Percentiles rank a stretch among this genome's conserved stretches.
Conservation (phyloP, 192 early-diverging fungal genomes). For the Entomortierella chlamydospora region DNA sequence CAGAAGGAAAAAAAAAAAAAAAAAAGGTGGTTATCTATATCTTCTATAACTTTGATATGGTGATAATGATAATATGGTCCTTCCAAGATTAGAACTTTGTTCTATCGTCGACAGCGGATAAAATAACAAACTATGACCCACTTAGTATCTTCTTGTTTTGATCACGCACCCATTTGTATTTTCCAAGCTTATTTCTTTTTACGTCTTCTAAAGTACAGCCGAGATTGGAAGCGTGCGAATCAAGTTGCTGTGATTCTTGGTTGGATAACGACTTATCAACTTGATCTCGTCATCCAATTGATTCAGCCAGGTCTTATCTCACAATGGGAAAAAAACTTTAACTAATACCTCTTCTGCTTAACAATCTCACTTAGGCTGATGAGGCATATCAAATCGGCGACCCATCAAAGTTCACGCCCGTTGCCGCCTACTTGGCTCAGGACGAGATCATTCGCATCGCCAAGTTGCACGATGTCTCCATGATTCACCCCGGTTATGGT, state of each 20-base stretch:
- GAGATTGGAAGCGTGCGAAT: too few species aligned
- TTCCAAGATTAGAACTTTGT: too few species aligned
- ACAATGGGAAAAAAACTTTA: too few species aligned
- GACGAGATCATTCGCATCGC: slow-evolving; percentile 94
- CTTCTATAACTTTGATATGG: too few species aligned
- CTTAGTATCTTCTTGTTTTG: not conserved
- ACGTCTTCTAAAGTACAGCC: too few species aligned
- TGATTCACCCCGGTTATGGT: slow-evolving; percentile 97
- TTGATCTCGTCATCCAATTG: not conserved
- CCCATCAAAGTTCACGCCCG: slow-evolving; percentile 83
- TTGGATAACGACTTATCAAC: not conserved
- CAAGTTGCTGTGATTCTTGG: not conserved
- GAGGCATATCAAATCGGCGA: slow-evolving; percentile 96
- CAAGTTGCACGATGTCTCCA: slow-evolving; percentile 79
- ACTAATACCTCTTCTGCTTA: too few species aligned
- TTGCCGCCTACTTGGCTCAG: slow-evolving; percentile 95
- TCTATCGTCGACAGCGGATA: not conserved
- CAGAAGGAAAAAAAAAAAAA: too few species aligned
- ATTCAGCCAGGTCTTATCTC: not conserved
- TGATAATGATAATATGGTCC: too few species aligned
- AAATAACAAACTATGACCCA: not conserved
- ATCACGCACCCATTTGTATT: not conserved
- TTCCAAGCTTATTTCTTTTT: not conserved
- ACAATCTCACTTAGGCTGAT: slow-evolving; percentile 75
- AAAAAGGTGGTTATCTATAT: too few species aligned